Conservation (phyloP, 306 rosid species). For the Ormosia semicastrata region DNA sequence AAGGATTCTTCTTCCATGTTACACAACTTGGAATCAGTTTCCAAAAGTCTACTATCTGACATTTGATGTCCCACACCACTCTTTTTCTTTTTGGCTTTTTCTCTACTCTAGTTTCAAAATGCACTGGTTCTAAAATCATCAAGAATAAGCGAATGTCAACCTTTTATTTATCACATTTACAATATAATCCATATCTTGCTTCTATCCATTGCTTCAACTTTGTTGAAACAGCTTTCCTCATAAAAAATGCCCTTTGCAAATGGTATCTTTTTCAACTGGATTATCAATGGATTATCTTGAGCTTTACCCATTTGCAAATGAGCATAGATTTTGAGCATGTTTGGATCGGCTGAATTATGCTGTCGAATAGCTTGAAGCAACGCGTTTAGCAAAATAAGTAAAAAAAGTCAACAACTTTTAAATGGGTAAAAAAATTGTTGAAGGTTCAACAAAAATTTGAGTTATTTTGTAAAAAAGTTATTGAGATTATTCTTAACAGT, state of each 20-base stretch:
- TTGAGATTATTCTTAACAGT: no score
- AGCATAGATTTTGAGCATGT: neutral
- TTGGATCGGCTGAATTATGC: no score
- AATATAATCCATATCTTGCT: neutral
- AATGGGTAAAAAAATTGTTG: no score
- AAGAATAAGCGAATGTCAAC: neutral
- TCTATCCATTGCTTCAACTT: neutral
- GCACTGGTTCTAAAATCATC: neutral
- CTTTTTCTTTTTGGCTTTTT: neutral
- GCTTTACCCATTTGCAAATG: neutral
- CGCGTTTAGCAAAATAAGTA: no score
- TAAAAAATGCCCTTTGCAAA: neutral
- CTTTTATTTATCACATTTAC: neutral
- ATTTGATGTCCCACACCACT: neutral
- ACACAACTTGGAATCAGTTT: constrained; percentile 3
- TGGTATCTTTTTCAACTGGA: neutral
- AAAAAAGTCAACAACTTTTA: no score
- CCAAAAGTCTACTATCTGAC: neutral
- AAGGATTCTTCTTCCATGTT: constrained; percentile 3
- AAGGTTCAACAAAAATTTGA: no score
- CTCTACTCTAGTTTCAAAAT: neutral
- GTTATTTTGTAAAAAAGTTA: no score
- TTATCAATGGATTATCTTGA: neutral
- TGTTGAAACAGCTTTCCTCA: neutral
- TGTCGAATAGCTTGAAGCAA: no score